Evolutionary conservation across 352 stramenopile species (phyloP).

Genomic region (Paralagenidium karlingii): DNA sequence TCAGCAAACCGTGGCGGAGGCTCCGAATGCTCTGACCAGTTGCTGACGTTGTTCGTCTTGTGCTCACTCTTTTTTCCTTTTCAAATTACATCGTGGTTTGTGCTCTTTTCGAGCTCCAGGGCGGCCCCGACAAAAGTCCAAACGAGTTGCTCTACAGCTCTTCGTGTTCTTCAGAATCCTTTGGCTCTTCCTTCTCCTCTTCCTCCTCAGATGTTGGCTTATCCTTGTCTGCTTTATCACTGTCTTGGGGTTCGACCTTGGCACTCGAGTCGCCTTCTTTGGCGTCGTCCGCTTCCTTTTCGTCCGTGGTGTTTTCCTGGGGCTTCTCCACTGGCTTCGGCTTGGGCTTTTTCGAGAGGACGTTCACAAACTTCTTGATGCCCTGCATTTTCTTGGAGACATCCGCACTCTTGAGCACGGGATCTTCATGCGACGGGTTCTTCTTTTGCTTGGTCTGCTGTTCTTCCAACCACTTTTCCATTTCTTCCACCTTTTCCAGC

Average conservation of each 20-base stretch:
- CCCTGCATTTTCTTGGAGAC: conserved; percentile 76
- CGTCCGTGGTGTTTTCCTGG: conserved; percentile 3
- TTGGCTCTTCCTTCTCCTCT: conserved; percentile 14
- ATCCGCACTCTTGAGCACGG: conserved; percentile 79
- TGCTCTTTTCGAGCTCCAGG: no score
- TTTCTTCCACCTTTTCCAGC: conserved; percentile 72
- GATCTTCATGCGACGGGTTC: conserved; percentile 49
- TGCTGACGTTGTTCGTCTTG: no score
- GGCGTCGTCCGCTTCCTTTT: conserved; percentile 15
- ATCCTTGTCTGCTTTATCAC: no score
- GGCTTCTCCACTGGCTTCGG: conserved; percentile 23
- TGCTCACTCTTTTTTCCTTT: no score
- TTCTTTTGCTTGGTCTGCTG: conserved; percentile 53
- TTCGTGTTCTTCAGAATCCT: conserved; percentile 20
- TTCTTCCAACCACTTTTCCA: conserved; percentile 73
- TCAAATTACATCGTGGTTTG: no score
- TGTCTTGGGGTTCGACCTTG: conserved; percentile 8
- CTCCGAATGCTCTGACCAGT: no score
- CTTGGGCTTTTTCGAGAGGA: conserved; percentile 73
- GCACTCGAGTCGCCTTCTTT: conserved; percentile 8
- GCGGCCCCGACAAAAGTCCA: no score
- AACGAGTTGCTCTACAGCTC: conserved; percentile 60
- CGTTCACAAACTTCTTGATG: conserved; percentile 72
- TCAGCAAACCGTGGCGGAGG: no score
- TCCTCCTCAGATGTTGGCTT: conserved; percentile 12